Conservation (phyloP, 352 stramenopile genomes). For the Phytophthora palmivora region DNA sequence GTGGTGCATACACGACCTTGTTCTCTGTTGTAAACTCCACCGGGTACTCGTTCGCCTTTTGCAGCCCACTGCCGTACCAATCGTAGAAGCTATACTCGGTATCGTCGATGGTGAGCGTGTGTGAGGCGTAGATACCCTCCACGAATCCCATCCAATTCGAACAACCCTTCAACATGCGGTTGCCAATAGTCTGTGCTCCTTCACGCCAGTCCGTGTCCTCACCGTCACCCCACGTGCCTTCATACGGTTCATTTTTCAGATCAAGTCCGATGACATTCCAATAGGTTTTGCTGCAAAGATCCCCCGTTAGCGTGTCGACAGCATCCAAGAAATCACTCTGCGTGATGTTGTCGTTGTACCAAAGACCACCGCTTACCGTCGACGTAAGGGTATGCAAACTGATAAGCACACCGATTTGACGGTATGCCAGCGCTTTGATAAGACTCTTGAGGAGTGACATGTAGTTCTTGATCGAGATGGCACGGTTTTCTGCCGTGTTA, state of each 20-base stretch:
- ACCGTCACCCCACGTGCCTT: constrained; percentile 61
- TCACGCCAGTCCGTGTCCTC: constrained; percentile 45
- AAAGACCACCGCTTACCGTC: constrained; percentile 43
- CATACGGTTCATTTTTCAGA: constrained; percentile 66
- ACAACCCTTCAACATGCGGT: constrained; percentile 67
- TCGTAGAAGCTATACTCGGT: constrained; percentile 57
- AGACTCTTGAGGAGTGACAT: constrained; percentile 56
- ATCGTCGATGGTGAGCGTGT: constrained; percentile 45
- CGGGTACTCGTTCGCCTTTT: constrained; percentile 38
- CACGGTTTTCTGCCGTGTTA: constrained; percentile 62
- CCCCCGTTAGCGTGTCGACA: constrained; percentile 50
- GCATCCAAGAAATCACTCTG: constrained; percentile 49
- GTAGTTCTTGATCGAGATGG: constrained; percentile 58
- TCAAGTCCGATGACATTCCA: constrained; percentile 83
- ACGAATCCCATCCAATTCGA: constrained; percentile 71
- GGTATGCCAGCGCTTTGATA: constrained; percentile 37
- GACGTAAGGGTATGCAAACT: constrained; percentile 52
- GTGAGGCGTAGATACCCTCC: constrained; percentile 55
- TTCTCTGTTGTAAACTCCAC: constrained; percentile 49
- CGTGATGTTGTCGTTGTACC: constrained; percentile 46
- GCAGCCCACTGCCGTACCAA: constrained; percentile 63
- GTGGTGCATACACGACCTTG: constrained; percentile 75
- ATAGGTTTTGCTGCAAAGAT: constrained; percentile 64
- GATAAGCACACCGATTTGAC: constrained; percentile 47
- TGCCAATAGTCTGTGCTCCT: constrained; percentile 51